These are phyloP conservation scores for Ophiostoma angusticollis DNA, from an alignment of 2,329 filamentous ascomycete species.

Conservation along the genomic window DNA sequence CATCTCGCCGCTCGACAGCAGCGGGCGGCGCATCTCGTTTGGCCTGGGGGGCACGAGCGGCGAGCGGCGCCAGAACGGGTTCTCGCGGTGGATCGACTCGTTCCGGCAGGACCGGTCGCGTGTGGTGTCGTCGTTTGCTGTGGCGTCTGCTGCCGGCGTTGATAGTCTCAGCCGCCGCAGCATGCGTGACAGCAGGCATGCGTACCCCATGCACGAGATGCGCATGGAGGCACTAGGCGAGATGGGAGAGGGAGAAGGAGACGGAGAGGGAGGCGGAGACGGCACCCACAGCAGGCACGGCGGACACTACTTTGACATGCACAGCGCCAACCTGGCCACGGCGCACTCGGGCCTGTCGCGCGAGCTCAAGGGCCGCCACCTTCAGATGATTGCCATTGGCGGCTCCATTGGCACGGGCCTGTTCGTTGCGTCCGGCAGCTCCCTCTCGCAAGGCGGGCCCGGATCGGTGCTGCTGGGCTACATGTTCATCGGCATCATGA, in stretches of 20 bases:
- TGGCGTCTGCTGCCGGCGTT: no score
- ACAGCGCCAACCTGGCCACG: constrained; percentile 55
- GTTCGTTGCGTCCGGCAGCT: constrained; percentile 70
- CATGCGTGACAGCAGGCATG: constrained; percentile 2
- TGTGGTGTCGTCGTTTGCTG: no score
- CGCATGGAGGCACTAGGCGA: neutral
- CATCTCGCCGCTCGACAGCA: neutral
- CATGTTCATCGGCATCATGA: constrained; percentile 66
- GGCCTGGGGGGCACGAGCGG: constrained; percentile 9
- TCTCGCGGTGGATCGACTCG: constrained; percentile 39
- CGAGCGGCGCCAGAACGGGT: constrained; percentile 4
- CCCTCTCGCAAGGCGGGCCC: constrained; percentile 60
- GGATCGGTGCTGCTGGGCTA: constrained; percentile 71
- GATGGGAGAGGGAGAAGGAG: neutral
- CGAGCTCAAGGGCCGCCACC: constrained; percentile 67
- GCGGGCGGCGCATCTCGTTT: constrained; percentile 10
- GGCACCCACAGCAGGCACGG: neutral
- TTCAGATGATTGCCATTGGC: constrained; percentile 97
- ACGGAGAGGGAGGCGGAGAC: neutral
- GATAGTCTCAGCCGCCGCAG: constrained; percentile 1
- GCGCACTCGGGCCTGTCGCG: constrained; percentile 63
- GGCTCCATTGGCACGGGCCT: constrained; percentile 84
- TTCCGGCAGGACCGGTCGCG: constrained; percentile 55
- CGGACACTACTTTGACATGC: constrained; percentile 40
- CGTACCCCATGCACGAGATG: constrained; percentile 8